Evolutionary conservation across 179 eudicot species (phyloP).

Genomic region (Amaranthus tricolor): DNA sequence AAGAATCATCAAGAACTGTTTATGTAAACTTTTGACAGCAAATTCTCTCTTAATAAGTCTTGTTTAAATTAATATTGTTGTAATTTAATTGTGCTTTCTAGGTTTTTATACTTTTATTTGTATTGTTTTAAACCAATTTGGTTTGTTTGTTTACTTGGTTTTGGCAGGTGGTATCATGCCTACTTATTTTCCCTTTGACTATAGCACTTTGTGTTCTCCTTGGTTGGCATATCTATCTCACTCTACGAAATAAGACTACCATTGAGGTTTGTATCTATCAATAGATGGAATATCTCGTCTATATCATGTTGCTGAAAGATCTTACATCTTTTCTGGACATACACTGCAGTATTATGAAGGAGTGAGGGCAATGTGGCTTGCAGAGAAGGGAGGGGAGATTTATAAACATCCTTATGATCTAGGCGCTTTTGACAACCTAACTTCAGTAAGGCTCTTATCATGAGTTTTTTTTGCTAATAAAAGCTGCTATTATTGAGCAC

Average conservation of each 20-base stretch:
- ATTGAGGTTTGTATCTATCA: slow-evolving; percentile 64
- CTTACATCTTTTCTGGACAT: slow-evolving; percentile 5
- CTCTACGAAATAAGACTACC: slow-evolving; percentile 79
- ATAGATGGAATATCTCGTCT: not conserved
- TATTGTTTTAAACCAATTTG: not conserved
- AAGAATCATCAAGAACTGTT: slow-evolving; percentile 60
- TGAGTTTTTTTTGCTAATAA: not conserved
- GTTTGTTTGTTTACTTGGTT: slow-evolving; percentile 7
- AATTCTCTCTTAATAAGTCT: not conserved
- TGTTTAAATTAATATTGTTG: not conserved
- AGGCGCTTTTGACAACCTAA: slow-evolving; percentile 74
- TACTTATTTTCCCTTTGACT: slow-evolving; percentile 66
- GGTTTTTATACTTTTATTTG: slow-evolving; percentile 1
- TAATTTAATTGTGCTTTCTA: not conserved
- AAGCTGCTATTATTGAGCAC: not conserved
- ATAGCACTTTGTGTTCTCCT: slow-evolving; percentile 68
- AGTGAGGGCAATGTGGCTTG: slow-evolving; percentile 96
- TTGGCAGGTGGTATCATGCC: slow-evolving; percentile 69
- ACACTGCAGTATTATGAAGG: slow-evolving; percentile 87
- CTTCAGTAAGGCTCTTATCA: slow-evolving; percentile 41
- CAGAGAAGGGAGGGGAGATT: slow-evolving; percentile 86
- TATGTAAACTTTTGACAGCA: slow-evolving; percentile 42
- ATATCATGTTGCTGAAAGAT: not conserved
- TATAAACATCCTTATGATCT: slow-evolving; percentile 93
- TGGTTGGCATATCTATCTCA: slow-evolving; percentile 86